A percentile compares a stretch with the other conserved stretches of the same genome.
Conservation (phyloP, 2,329 filamentous ascomycete genomes). For the Colletotrichum plurivorum region DNA sequence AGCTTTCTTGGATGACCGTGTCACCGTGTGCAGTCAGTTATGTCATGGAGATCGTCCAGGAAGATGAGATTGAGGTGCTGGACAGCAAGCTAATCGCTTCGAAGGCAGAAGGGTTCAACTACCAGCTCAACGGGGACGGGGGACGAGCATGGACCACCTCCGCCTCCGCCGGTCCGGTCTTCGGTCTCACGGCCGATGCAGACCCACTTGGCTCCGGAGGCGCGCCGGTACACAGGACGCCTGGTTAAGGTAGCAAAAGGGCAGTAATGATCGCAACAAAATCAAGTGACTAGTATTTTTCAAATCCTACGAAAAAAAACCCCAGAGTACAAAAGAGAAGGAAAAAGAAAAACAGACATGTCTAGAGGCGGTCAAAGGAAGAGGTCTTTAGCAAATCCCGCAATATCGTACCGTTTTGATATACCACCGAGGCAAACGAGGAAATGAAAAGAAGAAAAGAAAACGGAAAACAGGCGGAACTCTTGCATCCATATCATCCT, state of each 20-base stretch:
- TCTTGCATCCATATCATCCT: background rate
- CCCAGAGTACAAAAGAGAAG: background rate
- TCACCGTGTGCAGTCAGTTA: background rate
- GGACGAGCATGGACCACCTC: background rate
- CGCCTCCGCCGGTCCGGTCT: background rate
- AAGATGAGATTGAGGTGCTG: background rate
- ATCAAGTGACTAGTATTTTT: no score
- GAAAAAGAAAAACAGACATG: no score
- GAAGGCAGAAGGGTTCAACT: background rate
- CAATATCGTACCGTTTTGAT: no score
- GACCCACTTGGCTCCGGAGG: background rate
- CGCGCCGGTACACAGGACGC: no score
- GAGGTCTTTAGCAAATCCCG: no score
- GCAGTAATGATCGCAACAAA: no score
- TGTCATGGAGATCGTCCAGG: background rate
- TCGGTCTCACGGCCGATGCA: background rate
- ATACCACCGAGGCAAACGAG: background rate
- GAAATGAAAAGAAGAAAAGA: background rate
- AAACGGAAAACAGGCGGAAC: background rate
- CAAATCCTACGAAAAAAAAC: background rate
- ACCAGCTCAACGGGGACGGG: background rate
- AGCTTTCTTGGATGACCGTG: background rate
- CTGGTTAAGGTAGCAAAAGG: no score
- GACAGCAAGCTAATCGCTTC: background rate
- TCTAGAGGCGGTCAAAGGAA: no score